Percentiles rank a stretch among this genome's conserved stretches.
Conservation (phyloP, 1,284 basidiomycete genomes). For the Pseudozyma tsukubaensis region DNA sequence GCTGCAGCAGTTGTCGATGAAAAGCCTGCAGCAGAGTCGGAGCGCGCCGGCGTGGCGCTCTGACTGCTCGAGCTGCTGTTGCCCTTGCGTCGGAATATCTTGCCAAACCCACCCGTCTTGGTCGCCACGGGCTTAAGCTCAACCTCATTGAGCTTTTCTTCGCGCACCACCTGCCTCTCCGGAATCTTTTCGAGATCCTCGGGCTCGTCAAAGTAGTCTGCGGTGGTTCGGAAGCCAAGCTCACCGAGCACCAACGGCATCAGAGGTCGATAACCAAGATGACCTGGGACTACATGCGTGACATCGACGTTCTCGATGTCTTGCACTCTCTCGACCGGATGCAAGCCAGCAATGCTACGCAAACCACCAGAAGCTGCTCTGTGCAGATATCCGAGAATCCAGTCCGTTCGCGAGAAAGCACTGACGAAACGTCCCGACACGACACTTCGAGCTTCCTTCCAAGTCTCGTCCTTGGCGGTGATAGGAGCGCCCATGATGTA, state of each 20-base stretch:
- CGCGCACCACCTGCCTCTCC: slow-evolving; percentile 58
- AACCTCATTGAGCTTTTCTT: slow-evolving; percentile 19
- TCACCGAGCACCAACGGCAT: slow-evolving; percentile 67
- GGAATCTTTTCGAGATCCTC: slow-evolving; percentile 64
- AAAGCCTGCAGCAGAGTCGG: slow-evolving; percentile 15
- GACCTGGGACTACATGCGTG: slow-evolving; percentile 65
- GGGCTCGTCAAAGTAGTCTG: slow-evolving; percentile 69
- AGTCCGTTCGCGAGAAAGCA: slow-evolving; percentile 66
- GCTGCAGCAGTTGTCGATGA: slow-evolving; percentile 8
- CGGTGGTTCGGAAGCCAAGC: slow-evolving; percentile 66
- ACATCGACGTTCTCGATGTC: slow-evolving; percentile 68
- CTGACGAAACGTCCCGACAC: slow-evolving; percentile 68
- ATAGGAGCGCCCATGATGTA: slow-evolving; percentile 67
- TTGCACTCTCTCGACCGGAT: slow-evolving; percentile 64
- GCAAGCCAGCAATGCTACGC: slow-evolving; percentile 65
- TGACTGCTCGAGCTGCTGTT: slow-evolving; percentile 16
- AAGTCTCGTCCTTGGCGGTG: slow-evolving; percentile 61
- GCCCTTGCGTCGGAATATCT: slow-evolving; percentile 53
- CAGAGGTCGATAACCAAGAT: slow-evolving; percentile 64
- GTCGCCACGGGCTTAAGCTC: slow-evolving; percentile 56
- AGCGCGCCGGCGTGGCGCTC: slow-evolving; percentile 17
- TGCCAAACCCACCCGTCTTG: slow-evolving; percentile 57
- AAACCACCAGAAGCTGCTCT: slow-evolving; percentile 66
- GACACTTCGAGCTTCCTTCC: slow-evolving; percentile 62
- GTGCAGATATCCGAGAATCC: slow-evolving; percentile 67